Base-by-base conservation (phyloP, 306 rosid species). In the Vigna mungo region DNA sequence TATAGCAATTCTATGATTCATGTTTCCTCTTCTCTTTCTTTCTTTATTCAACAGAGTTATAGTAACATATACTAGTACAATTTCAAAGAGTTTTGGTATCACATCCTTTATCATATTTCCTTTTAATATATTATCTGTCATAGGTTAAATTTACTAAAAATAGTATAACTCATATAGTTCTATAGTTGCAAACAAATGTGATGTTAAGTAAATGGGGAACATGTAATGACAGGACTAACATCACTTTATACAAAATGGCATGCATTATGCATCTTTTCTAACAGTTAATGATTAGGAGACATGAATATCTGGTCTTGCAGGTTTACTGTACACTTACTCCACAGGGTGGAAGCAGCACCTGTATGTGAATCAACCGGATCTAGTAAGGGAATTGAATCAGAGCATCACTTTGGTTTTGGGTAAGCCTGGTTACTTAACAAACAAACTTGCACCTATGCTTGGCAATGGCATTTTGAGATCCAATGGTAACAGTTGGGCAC, bases 381-480 rank as follows among this genome's bases (percentile, higher is more conserved):
- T 95, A 2, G 92, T 95, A 79, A 86, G 83, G 78, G 96, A 95
- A 73, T 64, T 95, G 87, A 92, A 86, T 78, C 91, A 79, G 39
- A 70, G 84, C 6, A 79, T 77, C 43, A 83, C 84, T 67, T 74
- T 90, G 90, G 87, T 79, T 41, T 81, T 95, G 58, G 99, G 99
- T 16, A 95, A 95, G 87, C 97, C 99, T 54, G 61, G 89, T 71
- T 84, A 89, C 27, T 56, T 92, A 10, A 89, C 93, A 36, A 90
- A 84, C 84, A 89, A 82, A 66, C 94, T 89, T 30, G 87, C 93
- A 4, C 97, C 97, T 4, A 18, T 95, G 87, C 96, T 95, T 27
- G 99, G 99, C 74, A 88, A 89, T 77, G 95, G 99, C 81, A 77
- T 95, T 73, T 62, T 92, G 74, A 84, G 97, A 72, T 84, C 97